Percentiles rank a stretch among this genome's conserved stretches.
Evolutionary conservation across 2,329 filamentous ascomycete species (phyloP).

Genomic region (Fusarium sp.): DNA sequence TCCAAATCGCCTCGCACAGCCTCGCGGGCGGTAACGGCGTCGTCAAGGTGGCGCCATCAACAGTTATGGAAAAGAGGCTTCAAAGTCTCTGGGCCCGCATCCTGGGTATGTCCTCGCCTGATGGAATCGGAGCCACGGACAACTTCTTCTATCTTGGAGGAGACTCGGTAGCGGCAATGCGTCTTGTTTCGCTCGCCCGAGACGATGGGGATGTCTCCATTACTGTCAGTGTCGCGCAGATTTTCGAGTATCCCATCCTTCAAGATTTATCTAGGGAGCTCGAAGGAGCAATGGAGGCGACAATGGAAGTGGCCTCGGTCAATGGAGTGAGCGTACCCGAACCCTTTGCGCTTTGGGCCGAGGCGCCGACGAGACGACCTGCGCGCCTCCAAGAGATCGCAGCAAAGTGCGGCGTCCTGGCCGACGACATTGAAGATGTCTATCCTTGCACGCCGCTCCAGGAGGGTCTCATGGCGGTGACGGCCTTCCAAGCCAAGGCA

Average conservation of each 20-base stretch:
- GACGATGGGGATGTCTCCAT: conserved; percentile 16
- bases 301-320: conserved; percentile 8
- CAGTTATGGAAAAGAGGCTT: conserved; percentile 16
- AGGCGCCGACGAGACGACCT: conserved; percentile 12
- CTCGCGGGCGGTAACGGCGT: conserved; percentile 15
- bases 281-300: conserved; percentile 18
- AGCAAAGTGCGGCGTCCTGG: conserved; percentile 12
- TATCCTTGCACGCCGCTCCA: conserved; percentile 18
- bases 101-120: conserved; percentile 17
- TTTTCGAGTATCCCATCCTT: conserved; percentile 19
- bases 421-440: conserved; percentile 11
- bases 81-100: conserved; percentile 18
- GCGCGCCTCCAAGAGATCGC: conserved; percentile 14
- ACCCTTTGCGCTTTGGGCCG: conserved; percentile 15
- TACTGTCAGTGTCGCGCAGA: conserved; percentile 16
- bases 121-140: conserved; percentile 15
- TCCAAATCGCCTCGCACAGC: conserved; percentile 16
- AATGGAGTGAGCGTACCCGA: conserved; percentile 13
- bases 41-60: conserved; percentile 19
- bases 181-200: conserved; percentile 19
- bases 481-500: conserved; percentile 19
- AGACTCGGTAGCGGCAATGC: conserved; percentile 17
- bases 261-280: conserved; percentile 15
- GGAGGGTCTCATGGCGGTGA: conserved; percentile 19
- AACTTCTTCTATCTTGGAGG: conserved; percentile 20